phyloP scores from a whole-genome alignment of 169 alveolate genomes.

The Condylostoma magnum region DNA sequence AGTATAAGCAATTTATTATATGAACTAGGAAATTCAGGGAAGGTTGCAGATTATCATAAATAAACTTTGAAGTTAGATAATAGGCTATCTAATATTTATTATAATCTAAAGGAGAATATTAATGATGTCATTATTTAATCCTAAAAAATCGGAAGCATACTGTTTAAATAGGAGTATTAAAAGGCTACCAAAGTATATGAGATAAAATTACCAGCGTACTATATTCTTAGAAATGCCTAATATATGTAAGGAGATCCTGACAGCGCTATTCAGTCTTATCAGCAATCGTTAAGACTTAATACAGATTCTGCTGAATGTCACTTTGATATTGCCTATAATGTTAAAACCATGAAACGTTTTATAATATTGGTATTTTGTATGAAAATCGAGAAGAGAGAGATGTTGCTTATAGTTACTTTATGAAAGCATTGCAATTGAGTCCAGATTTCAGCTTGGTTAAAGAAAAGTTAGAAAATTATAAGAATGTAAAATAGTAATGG shows the following conservation, averaged over 20 bases:
- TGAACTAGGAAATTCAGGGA: constrained; percentile 51
- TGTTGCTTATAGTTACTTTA: background rate
- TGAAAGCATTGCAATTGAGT: background rate
- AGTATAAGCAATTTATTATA: constrained; percentile 70
- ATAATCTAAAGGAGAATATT: constrained; percentile 60
- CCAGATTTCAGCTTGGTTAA: constrained; percentile 9
- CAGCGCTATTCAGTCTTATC: constrained; percentile 59
- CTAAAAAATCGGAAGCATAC: constrained; percentile 71
- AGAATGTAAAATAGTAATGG: too few species aligned
- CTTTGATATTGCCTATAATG: constrained; percentile 45
- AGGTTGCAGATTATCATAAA: constrained; percentile 53
- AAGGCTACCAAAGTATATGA: constrained; percentile 58
- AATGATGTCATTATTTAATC: constrained; percentile 58
- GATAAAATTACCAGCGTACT: constrained; percentile 61
- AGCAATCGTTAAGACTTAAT: constrained; percentile 61
- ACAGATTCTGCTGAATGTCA: constrained; percentile 65
- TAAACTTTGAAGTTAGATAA: constrained; percentile 58
- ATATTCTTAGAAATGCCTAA: constrained; percentile 68
- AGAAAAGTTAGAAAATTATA: constrained; percentile 1
- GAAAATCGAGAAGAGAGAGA: constrained; percentile 1
- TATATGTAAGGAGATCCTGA: constrained; percentile 54
- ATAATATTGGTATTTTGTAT: constrained; percentile 4
- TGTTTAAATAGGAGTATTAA: constrained; percentile 61
- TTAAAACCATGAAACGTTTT: constrained; percentile 46
- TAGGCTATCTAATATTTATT: constrained; percentile 64